Base-by-base conservation (phyloP, 148 eudicot genomes). In the Vaccinium darrowii region DNA sequence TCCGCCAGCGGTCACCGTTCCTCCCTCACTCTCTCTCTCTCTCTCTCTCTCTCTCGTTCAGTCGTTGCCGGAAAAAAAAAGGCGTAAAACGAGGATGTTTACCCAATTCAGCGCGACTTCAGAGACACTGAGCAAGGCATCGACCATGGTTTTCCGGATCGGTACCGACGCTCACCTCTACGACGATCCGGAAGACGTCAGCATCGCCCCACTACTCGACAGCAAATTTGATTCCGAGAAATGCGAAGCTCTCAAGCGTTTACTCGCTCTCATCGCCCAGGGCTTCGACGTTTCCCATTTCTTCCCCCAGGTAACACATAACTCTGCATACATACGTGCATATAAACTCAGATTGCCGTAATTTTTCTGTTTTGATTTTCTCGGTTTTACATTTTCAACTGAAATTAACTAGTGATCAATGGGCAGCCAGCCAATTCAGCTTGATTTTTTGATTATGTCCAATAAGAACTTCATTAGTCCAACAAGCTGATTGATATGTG, bases 131-230 rank as follows among this genome's bases (percentile, higher is more conserved):
- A 93, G 95, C 91, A 97, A 95, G 87, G 99, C 99, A 25, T 95
- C 99, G 52, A 87, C 94, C 0, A 90, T 95, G 94, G 91, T 97
- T 91, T 97, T 95, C 18, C 91, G 99, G 84, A 95, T 97, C 90
- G 99, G 99, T 23, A 97, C 96, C 75, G 99, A 97, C 86, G 99
- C 99, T 13, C 98, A 97, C 82, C 96, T 97, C 76, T 97, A 97
- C 90, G 98, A 97, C 88, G 99, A 97, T 87, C 99, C 98, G 1
- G 99, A 97, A 16, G 99, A 97, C 84, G 98, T 92, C 89, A 94
- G 87, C 85, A 92, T 97, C 75, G 90, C 89, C 11, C 92, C 98
- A 3, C 92, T 97, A 1, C 93, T 97, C 56, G 99, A 94, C 83
- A 95, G 98, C 92, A 92, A 92, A 86, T 97, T 90, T 87, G 98